A percentile compares a stretch with the other conserved stretches of the same genome.
These are phyloP conservation scores for Vickermania spadyakhi DNA, from an alignment of 208 protist genomes.

Conservation along the genomic window DNA sequence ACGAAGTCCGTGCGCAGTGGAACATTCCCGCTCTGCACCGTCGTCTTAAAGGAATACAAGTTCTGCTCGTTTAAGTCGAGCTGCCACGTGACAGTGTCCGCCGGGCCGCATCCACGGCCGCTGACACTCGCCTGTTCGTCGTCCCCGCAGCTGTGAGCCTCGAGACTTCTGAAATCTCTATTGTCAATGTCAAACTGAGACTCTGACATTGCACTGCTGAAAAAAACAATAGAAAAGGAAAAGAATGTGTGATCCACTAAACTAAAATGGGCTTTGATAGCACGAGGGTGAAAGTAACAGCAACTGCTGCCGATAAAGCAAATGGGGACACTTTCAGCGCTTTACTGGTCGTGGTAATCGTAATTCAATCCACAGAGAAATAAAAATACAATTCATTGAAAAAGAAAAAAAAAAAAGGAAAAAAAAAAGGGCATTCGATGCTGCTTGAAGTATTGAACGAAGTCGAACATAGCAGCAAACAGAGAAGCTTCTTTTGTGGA, in stretches of 20 bases:
- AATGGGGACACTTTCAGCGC: background rate
- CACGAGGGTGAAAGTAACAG: too few species aligned
- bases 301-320: too few species aligned
- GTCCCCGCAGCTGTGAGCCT: background rate
- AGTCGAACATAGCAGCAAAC: too few species aligned
- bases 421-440: background rate
- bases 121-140: background rate
- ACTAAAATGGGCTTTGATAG: too few species aligned
- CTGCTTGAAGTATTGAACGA: too few species aligned
- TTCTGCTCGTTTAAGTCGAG: background rate
- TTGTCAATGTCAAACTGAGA: constrained; percentile 6
- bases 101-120: background rate
- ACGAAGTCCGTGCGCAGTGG: background rate
- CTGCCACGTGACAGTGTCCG: background rate
- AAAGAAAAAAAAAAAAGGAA: constrained; percentile 8
- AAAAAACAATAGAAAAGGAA: constrained; percentile 17
- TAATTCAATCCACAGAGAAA: constrained; percentile 3
- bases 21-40: background rate
- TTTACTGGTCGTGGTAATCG: background rate
- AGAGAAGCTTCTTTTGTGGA: too few species aligned
- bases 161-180: constrained; percentile 2
- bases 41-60: background rate
- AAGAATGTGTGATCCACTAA: too few species aligned
- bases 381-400: constrained; percentile 7
- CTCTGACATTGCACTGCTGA: constrained; percentile 1